Evolutionary conservation across 345 rosid species (phyloP).

Genomic region (Raphanus sativus): DNA sequence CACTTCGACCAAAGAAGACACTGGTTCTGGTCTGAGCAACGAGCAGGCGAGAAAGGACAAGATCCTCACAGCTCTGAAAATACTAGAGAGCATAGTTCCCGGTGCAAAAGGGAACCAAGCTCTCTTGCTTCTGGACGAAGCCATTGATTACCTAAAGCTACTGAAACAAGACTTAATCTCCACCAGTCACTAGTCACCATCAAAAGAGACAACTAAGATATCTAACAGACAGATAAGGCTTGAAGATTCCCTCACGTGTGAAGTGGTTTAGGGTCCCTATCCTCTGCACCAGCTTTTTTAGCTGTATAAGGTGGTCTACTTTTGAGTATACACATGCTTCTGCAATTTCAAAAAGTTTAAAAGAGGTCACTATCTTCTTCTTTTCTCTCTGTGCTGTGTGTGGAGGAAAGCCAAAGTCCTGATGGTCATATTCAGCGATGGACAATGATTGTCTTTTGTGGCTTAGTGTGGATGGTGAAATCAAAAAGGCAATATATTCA

Average conservation of each 20-base stretch:
- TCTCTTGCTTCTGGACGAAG: neutral
- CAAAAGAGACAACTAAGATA: too few species aligned
- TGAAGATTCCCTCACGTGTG: neutral
- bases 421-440: neutral
- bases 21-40: neutral
- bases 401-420: neutral
- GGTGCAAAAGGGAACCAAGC: neutral
- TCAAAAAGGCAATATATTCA: neutral
- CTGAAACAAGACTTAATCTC: neutral
- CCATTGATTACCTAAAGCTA: neutral
- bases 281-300: neutral
- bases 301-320: neutral
- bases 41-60: neutral
- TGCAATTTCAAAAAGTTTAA: neutral
- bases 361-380: neutral
- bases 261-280: neutral
- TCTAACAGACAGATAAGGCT: neutral
- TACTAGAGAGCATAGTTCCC: neutral
- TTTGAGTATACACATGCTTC: neutral
- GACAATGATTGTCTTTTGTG: neutral
- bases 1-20: neutral
- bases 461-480: neutral
- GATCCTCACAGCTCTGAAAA: neutral
- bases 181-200: neutral
- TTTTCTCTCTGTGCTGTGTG: too few species aligned